phyloP scores from a whole-genome alignment of 148 eudicot species.

The Rhododendron simsii region DNA sequence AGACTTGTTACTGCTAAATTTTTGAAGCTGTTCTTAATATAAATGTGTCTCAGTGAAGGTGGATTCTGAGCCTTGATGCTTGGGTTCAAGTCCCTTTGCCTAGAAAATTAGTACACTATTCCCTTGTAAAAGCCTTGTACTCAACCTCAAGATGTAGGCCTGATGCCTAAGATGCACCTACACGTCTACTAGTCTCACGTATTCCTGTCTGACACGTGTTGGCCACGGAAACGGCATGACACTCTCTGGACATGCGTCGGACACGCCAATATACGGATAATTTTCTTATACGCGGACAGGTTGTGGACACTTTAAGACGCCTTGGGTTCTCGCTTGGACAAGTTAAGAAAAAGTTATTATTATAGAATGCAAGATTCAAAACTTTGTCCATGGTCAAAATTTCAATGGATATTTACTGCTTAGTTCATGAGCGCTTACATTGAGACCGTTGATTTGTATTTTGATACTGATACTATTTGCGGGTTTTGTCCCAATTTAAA shows the following conservation, averaged over 20 bases:
- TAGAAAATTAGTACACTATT: neutral
- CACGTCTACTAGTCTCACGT: neutral
- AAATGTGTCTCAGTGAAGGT: neutral
- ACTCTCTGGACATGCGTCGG: neutral
- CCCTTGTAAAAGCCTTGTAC: neutral
- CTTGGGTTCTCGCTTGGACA: neutral
- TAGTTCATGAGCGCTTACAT: neutral
- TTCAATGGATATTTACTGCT: neutral
- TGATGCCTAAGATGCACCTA: neutral
- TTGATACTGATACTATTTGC: neutral
- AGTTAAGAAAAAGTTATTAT: neutral
- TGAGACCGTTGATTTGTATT: neutral
- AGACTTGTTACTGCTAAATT: neutral
- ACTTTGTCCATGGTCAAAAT: neutral
- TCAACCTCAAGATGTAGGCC: neutral
- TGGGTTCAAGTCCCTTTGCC: neutral
- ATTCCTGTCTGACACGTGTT: neutral
- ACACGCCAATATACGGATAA: neutral
- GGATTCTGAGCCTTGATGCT: neutral
- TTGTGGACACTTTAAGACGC: neutral
- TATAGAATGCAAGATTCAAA: neutral
- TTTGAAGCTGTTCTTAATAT: neutral
- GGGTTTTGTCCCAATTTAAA: neutral
- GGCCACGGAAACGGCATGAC: neutral
- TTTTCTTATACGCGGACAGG: neutral